Evolutionary conservation across 192 early-diverging fungal species (phyloP).

Genomic region (Ambispora gerdemannii): DNA sequence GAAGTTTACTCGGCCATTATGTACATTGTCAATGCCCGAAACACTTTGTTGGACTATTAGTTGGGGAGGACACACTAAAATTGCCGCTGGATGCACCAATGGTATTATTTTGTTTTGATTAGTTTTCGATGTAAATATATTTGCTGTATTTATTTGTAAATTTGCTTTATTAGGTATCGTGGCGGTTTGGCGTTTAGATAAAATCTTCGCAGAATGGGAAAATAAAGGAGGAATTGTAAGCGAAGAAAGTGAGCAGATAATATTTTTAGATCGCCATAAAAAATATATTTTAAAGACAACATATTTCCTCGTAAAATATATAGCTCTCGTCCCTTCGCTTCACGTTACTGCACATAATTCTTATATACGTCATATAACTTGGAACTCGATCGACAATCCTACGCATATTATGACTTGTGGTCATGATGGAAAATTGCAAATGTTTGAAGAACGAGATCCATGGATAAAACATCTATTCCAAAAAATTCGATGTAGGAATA

Average conservation of each 20-base stretch:
- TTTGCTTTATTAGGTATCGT: slow-evolving; percentile 9
- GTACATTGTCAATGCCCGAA: slow-evolving; percentile 5
- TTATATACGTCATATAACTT: slow-evolving; percentile 14
- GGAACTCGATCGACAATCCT: slow-evolving; percentile 23
- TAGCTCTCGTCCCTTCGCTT: background rate
- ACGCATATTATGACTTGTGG: slow-evolving; percentile 28
- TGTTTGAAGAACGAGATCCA: slow-evolving; percentile 25
- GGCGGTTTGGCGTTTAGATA: slow-evolving; percentile 20
- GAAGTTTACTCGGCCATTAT: slow-evolving; percentile 17
- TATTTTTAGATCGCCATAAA: background rate
- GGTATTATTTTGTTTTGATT: background rate
- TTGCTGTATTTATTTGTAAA: background rate
- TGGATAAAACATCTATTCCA: slow-evolving; percentile 27
- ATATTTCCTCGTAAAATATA: background rate
- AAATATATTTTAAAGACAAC: background rate
- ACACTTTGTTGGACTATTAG: slow-evolving; percentile 26
- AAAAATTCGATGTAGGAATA: slow-evolving; percentile 5
- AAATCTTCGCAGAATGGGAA: slow-evolving; percentile 4
- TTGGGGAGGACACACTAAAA: slow-evolving; percentile 28
- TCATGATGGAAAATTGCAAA: slow-evolving; percentile 28
- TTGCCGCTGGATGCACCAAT: slow-evolving; percentile 26
- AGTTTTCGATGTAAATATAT: background rate
- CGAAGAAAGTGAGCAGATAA: background rate
- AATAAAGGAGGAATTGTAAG: background rate
- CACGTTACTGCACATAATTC: slow-evolving; percentile 25